Percentiles rank a stretch among this genome's conserved stretches.
phyloP scores from a whole-genome alignment of 2,329 filamentous ascomycete genomes.

The Magnaporthales sp. region DNA sequence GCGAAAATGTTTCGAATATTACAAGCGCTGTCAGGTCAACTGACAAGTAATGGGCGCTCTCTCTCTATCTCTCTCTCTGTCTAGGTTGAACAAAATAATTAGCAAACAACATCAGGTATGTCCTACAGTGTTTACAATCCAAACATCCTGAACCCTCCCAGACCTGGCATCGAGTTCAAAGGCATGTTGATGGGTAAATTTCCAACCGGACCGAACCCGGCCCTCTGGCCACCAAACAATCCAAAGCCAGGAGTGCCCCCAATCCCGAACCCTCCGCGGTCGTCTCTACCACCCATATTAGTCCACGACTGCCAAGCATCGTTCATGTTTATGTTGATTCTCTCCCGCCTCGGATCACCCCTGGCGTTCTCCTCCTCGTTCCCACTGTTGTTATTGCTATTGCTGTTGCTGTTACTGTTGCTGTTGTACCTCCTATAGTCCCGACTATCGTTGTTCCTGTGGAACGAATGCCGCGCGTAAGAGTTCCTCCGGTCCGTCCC shows the following conservation, averaged over 20 bases:
- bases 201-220: background rate
- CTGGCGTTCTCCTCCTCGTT: background rate
- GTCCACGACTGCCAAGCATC: background rate
- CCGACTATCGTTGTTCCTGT: background rate
- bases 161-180: background rate
- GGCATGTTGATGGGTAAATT: constrained; percentile 4
- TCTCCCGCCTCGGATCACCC: constrained; percentile 1
- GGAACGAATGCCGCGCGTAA: background rate
- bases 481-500: constrained; percentile 2
- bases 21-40: background rate
- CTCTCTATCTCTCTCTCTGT: background rate
- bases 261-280: background rate
- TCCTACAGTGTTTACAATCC: background rate
- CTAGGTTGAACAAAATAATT: background rate
- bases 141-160: constrained; percentile 1
- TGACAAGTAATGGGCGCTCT: no score
- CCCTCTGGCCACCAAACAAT: background rate
- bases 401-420: background rate
- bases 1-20: background rate
- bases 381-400: background rate
- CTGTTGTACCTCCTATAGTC: background rate
- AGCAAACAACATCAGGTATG: background rate
- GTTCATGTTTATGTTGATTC: constrained; percentile 4
- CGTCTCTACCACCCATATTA: background rate
- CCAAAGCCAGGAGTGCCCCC: background rate